Base-by-base conservation (phyloP, 108 stramenopile genomes). In the Asterionellopsis glacialis region DNA sequence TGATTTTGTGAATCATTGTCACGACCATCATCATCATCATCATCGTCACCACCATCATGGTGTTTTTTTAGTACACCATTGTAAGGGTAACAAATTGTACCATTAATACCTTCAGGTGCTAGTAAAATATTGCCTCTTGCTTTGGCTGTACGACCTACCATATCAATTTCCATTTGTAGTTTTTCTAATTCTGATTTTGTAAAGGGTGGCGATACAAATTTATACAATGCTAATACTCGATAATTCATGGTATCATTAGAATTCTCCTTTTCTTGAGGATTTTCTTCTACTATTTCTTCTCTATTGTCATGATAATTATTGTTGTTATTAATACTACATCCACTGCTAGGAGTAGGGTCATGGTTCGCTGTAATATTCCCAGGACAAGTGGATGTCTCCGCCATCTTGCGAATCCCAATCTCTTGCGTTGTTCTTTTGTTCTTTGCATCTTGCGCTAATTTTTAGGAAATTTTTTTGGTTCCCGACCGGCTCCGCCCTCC, bases 101-200 rank as follows among this genome's bases (percentile, higher is more conserved):
- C 90, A 65, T 91, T 91, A 57, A 91, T 91, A 3, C 90, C 90
- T 59, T 91, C 90, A 10, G 69, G 59, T 1, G 90, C 84, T 1
- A 88, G 19, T 63, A 91, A 51, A 24, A 91, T 40, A 4, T 77
- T 83, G n/a, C 89, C 89, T 51, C 73, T 61, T 7, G 76, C 81
- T 18, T 70, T 25, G 42, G 59, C 19, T 18, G 54, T 15, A 25
- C 65, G 54, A 45, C 67, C 63, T 16, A 57, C 2, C 1, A 6
- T 13, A 24, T 65, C 64, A 40, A 63, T 16, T 41, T 63, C 28
- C 28, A 24, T 4, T 9, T 23, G 3, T 10, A 53, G 47, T 41
- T 13, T 25, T 47, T 51, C 0, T 13, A 44, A 13, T 15, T 38
- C 45, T 7, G 2, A 2, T 5, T 5, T 5, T 24, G 19, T 24